These are phyloP conservation scores for Ogataea parapolymorpha DNA, from an alignment of 805 yeast species.

Conservation along the genomic window DNA sequence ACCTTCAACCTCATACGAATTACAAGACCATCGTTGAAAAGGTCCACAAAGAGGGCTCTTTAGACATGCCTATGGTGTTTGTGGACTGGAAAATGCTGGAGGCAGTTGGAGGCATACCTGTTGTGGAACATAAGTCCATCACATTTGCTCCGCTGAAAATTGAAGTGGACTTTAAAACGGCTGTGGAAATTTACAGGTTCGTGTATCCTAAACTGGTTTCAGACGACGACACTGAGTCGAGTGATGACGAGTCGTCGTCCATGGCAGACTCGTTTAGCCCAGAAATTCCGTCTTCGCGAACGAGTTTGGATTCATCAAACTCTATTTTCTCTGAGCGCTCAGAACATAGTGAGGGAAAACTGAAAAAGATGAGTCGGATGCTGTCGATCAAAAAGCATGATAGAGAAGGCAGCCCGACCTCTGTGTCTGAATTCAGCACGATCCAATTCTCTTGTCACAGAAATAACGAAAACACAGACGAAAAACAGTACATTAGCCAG, in stretches of 20 bases:
- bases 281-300: conserved; percentile 4
- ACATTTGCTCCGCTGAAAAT: conserved; percentile 51
- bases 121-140: conserved; percentile 49
- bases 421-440: conserved; percentile 1
- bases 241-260: conserved; percentile 7
- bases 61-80: conserved; percentile 34
- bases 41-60: conserved; percentile 6
- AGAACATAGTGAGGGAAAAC: conserved; percentile 1
- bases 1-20: conserved; percentile 51
- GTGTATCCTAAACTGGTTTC: conserved; percentile 25
- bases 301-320: conserved; percentile 12
- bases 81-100: conserved; percentile 53
- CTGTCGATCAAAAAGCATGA: conserved; percentile 4
- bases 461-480: conserved; percentile 10
- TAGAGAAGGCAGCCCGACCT: neutral
- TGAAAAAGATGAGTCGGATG: conserved; percentile 12
- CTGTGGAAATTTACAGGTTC: conserved; percentile 43
- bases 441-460: conserved; percentile 5
- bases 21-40: conserved; percentile 68
- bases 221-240: conserved; percentile 5
- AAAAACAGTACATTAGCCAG: conserved; percentile 36
- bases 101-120: conserved; percentile 64
- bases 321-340: neutral
- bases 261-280: conserved; percentile 2
- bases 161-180: conserved; percentile 54